Evolutionary conservation across 495 filamentous ascomycete genomes (phyloP), one percentile per base, ranked within the genome.

Genomic region (Diplogelasinospora grovesii): DNA sequence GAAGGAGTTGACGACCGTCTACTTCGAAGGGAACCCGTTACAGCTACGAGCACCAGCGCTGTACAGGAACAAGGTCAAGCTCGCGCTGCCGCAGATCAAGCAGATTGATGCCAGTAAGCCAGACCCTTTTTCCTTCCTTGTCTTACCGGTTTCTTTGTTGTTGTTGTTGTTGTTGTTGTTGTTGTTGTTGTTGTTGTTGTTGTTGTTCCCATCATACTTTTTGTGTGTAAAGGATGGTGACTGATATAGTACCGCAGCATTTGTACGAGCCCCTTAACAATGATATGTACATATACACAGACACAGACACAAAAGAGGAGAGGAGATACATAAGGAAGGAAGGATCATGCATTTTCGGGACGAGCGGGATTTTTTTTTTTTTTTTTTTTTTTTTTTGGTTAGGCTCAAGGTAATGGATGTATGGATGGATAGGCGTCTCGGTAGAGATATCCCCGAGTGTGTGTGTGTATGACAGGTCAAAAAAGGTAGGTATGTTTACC

Each of bases 21-120:
- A 99, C 60, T 93, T 99, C 54, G 92, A 99, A 61, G 89, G 88
- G 0, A 96, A 95, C 54, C 92, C 92, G 31, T 57, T 99, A 53
- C 89, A 97, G 68, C 70, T 71, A 49, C 77, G 70, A 42, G 75
- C 71, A 19, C 79, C 79, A 26, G 82, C 80, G 14, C 57, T 94
- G 36, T 99, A 99, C 63, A 71, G 93, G 57, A 95, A 95, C 57
- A 97, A 99, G 67, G 77, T 99, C 20, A 71, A 79, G 48, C 64
- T 99, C 63, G 83, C 87, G 34, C 61, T 99, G 61, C 92, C 92
- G 52, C 79, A 86, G 57, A 69, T 99, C 21, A 68, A 73, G 59
- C 85, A 99, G 71, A 95, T 99, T 57, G 92, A 99, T 78, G 92
- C 92, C 22, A 93, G 92, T 96, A 71, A 77, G 90, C 86, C 41